Evolutionary conservation across 2,329 filamentous ascomycete species (phyloP).

Genomic region (Coniochaeta hoffmannii): DNA sequence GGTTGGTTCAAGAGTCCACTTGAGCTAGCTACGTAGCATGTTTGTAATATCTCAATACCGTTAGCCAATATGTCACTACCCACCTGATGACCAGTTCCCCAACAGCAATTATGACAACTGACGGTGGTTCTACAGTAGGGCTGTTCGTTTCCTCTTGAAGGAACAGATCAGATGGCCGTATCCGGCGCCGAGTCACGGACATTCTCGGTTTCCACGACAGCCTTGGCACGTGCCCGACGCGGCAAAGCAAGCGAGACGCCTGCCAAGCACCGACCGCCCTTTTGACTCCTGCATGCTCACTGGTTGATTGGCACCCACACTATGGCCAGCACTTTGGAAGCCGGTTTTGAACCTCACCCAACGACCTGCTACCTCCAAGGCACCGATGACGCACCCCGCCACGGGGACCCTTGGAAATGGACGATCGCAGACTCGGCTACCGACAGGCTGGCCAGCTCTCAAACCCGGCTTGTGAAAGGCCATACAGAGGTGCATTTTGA

Average conservation of each 20-base stretch:
- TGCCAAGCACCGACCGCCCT: not conserved
- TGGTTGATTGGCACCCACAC: not conserved
- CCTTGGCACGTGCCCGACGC: not conserved
- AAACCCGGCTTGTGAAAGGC: not conserved
- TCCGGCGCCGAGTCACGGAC: no score
- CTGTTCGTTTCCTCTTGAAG: no score
- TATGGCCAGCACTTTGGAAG: not conserved
- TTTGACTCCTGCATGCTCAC: not conserved
- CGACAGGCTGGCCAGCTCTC: not conserved
- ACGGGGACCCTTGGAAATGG: not conserved
- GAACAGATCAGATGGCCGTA: no score
- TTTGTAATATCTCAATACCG: not conserved
- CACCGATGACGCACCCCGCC: not conserved
- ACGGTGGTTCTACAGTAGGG: no score
- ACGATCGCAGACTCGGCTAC: not conserved
- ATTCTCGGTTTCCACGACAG: not conserved
- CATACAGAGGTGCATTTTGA: not conserved
- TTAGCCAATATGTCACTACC: no score
- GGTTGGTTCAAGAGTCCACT: not conserved
- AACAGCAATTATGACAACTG: no score
- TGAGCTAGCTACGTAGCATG: not conserved
- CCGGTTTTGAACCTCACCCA: slow-evolving; percentile 1
- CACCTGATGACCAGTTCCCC: no score
- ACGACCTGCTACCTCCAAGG: not conserved
- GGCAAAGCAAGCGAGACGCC: not conserved